Evolutionary conservation across 208 protist genomes (phyloP).

Genomic region (Trypanosoma scelopori): DNA sequence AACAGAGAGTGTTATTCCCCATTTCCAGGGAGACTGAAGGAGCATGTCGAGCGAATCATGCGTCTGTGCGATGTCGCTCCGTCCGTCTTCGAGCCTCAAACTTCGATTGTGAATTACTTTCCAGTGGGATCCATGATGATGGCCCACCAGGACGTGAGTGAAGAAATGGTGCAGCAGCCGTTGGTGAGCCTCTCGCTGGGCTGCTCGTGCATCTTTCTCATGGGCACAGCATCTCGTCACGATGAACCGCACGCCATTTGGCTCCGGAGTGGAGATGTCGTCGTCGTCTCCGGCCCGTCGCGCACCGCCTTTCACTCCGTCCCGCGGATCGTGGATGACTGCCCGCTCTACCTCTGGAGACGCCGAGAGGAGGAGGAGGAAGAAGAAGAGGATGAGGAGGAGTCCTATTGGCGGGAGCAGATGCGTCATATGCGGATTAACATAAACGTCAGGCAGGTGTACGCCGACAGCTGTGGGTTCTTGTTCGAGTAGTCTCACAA

Average conservation of each 20-base stretch:
- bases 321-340: constrained; percentile 86
- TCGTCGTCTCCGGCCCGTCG: constrained; percentile 65
- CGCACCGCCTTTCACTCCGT: constrained; percentile 71
- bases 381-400: constrained; percentile 28
- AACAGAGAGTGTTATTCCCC: constrained; percentile 40
- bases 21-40: constrained; percentile 52
- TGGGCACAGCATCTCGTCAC: constrained; percentile 72
- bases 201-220: constrained; percentile 82
- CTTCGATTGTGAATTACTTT: constrained; percentile 91
- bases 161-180: constrained; percentile 70
- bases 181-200: constrained; percentile 80
- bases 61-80: constrained; percentile 25
- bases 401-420: constrained; percentile 78
- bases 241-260: constrained; percentile 75
- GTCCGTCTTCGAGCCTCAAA: constrained; percentile 73
- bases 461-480: constrained; percentile 50
- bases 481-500: constrained; percentile 32
- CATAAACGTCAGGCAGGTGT: constrained; percentile 87
- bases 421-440: constrained; percentile 89
- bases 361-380: constrained; percentile 27
- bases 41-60: constrained; percentile 48
- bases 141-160: constrained; percentile 89
- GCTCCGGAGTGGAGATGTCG: constrained; percentile 78
- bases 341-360: constrained; percentile 56
- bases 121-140: constrained; percentile 87